phyloP scores from a whole-genome alignment of 2,329 filamentous ascomycete species.

The Diplodia corticola region DNA sequence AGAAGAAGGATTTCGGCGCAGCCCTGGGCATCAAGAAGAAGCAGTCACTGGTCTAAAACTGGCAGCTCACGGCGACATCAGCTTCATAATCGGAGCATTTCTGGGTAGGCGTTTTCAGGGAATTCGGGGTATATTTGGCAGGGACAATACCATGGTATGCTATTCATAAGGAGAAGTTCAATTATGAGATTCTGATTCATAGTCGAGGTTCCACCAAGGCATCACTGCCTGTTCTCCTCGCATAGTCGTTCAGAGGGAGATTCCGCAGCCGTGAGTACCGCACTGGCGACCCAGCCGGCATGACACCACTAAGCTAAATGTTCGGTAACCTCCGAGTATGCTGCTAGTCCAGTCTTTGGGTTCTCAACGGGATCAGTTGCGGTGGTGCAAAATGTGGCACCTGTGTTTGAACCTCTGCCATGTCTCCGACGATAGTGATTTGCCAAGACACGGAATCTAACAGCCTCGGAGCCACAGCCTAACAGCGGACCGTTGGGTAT shows the following conservation, averaged over 20 bases:
- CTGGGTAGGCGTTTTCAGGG: background rate
- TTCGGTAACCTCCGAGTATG: too few species aligned
- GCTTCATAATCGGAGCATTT: background rate
- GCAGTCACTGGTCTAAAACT: constrained; percentile 4
- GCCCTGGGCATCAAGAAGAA: constrained; percentile 88
- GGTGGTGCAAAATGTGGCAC: too few species aligned
- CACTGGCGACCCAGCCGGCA: too few species aligned
- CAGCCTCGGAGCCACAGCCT: background rate
- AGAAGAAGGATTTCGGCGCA: constrained; percentile 79
- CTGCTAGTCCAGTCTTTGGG: too few species aligned
- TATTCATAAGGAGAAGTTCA: background rate
- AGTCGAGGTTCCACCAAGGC: background rate
- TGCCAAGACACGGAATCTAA: background rate
- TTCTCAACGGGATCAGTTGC: too few species aligned
- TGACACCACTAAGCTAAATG: too few species aligned
- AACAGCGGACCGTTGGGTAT: background rate
- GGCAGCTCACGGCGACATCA: background rate
- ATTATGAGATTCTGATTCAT: background rate
- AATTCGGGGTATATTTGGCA: background rate
- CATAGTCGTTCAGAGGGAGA: background rate
- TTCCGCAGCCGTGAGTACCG: too few species aligned
- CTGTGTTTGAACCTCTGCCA: background rate
- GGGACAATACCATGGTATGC: background rate
- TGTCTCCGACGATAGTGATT: background rate
- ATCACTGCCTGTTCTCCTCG: background rate